Evolutionary conservation across 225 moss, liverwort and hornwort species (phyloP).

Genomic region (Physcomitrium patens): DNA sequence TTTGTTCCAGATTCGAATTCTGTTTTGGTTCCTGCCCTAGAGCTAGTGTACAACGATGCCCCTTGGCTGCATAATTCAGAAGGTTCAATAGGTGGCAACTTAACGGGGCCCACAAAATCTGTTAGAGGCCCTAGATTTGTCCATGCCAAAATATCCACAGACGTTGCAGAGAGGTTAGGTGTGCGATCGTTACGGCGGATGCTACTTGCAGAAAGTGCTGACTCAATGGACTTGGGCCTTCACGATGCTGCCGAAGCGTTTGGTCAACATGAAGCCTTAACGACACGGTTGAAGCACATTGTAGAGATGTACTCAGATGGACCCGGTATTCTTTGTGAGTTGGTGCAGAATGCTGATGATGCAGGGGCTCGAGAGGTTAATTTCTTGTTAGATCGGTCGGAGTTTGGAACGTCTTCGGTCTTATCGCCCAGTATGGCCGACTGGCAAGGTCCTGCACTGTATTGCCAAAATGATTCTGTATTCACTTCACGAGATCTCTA

Average conservation of each 20-base stretch:
- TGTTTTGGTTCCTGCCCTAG: slow-evolving; percentile 65
- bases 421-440: slow-evolving; percentile 86
- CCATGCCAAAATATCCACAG: slow-evolving; percentile 83
- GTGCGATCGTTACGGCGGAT: slow-evolving; percentile 82
- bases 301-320: slow-evolving; percentile 95
- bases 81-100: slow-evolving; percentile 28
- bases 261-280: slow-evolving; percentile 91
- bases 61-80: slow-evolving; percentile 80
- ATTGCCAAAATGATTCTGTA: slow-evolving; percentile 83
- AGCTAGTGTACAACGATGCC: slow-evolving; percentile 88
- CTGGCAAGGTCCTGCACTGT: slow-evolving; percentile 89
- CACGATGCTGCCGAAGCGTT: slow-evolving; percentile 95
- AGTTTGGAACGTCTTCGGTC: slow-evolving; percentile 83
- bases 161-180: slow-evolving; percentile 87
- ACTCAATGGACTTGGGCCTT: slow-evolving; percentile 87
- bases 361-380: slow-evolving; percentile 83
- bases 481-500: slow-evolving; percentile 86
- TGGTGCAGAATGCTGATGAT: slow-evolving; percentile 92
- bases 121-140: slow-evolving; percentile 72
- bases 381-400: slow-evolving; percentile 76
- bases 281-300: slow-evolving; percentile 87
- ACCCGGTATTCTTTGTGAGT: slow-evolving; percentile 84
- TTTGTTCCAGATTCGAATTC: slow-evolving; percentile 86
- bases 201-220: slow-evolving; percentile 81
- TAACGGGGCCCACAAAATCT: slow-evolving; percentile 49